Base-by-base conservation (phyloP, 352 stramenopile species). In the Pythium scleroteichum region DNA sequence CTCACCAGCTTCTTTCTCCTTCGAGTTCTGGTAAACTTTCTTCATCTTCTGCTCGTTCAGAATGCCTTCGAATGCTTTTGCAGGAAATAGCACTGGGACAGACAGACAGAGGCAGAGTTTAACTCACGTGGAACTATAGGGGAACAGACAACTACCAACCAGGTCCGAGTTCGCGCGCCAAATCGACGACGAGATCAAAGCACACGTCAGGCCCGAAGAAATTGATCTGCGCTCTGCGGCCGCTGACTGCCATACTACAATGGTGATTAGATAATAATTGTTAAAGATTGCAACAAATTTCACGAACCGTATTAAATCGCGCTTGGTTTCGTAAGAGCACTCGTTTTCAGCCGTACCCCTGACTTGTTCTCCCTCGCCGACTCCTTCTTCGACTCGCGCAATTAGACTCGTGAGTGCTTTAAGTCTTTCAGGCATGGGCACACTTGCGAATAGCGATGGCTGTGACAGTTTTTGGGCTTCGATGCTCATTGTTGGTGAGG, bases 21-120 rank as follows among this genome's bases (percentile, higher is more conserved):
- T 90, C 29, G 72, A 78, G 35, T 76, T 74, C 50, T 90, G 79
- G 55, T 92, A 81, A 5, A 89, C 66, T 57, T 92, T 92, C 35
- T 83, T 76, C 19, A 94, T 73, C 33, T 88, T 87, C 55, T 89
- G 76, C 27, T 91, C 76, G 53, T 75, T 90, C 71, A 94, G 85
- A 47, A 92, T 92, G 3, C 81, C 85, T 74, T 91, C 85, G 48
- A 94, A 92, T 13, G 79, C 73, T 52, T 87, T 83, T 2, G 69
- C 33, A 26, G 82, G 79, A 27, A 92, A 94, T 6, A 92, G 53
- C 19, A 76, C 81, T 94, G 35, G 13, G 26, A 54, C 17, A 54
- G 27, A 41, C 9, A 39, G 9, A 23, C 5, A 35, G 29, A 35
- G 10, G 29, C 10, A 5, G 10, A 35, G 5, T 10, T 5, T 35